Percentiles rank a stretch among this genome's conserved stretches.
Evolutionary conservation across 2,329 filamentous ascomycete genomes (phyloP).

Genomic region (Penicillium sp.): DNA sequence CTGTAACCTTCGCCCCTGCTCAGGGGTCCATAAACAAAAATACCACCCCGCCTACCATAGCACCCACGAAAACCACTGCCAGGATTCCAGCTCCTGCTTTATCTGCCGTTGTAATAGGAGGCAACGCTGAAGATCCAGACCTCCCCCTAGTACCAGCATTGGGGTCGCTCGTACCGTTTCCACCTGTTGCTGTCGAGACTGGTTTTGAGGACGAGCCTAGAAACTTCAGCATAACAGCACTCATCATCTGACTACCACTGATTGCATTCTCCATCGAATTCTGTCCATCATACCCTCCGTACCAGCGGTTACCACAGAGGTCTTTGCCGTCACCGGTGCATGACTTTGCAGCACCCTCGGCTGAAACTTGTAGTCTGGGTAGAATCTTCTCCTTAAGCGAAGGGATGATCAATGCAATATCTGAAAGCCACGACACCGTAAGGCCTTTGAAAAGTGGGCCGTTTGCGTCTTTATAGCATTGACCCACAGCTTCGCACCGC

Average conservation of each 20-base stretch:
- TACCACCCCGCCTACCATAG: neutral
- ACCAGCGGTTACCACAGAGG: constrained; percentile 64
- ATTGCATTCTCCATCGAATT: constrained; percentile 67
- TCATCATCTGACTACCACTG: constrained; percentile 60
- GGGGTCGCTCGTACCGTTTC: neutral
- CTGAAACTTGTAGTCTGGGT: constrained; percentile 56
- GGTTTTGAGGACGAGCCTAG: neutral
- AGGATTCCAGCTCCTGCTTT: constrained; percentile 3
- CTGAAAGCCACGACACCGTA: constrained; percentile 63
- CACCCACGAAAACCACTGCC: neutral
- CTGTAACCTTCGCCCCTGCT: neutral
- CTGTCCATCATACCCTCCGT: constrained; percentile 50
- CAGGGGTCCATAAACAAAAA: neutral
- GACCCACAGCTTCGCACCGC: constrained; percentile 52
- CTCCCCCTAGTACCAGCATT: neutral
- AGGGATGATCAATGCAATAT: constrained; percentile 59
- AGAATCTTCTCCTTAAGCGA: constrained; percentile 54
- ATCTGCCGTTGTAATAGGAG: neutral
- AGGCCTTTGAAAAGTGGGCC: constrained; percentile 65
- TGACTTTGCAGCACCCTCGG: constrained; percentile 57
- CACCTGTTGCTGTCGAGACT: constrained; percentile 1
- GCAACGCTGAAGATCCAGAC: neutral
- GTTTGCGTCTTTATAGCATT: constrained; percentile 66
- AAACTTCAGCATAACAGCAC: constrained; percentile 1
- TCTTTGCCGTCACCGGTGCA: constrained; percentile 60